Percentiles rank a stretch among this genome's conserved stretches.
Evolutionary conservation across 2,329 filamentous ascomycete species (phyloP).

Genomic region (Clarireedia sp.): DNA sequence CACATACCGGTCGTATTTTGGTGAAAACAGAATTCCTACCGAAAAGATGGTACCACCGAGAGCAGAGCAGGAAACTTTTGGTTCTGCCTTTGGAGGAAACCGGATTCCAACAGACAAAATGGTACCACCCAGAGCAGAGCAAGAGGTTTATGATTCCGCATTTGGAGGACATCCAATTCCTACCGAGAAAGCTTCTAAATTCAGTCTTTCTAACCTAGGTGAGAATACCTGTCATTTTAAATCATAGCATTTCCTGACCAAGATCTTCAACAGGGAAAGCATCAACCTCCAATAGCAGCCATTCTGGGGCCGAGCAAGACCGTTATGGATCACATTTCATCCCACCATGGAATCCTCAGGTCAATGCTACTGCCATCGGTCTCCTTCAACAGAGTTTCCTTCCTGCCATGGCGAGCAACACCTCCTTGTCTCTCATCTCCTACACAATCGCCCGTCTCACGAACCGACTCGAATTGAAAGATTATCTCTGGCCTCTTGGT

Average conservation of each 20-base stretch:
- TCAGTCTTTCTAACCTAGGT: not conserved
- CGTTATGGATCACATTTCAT: not conserved
- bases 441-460: constrained; percentile 10
- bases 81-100: not conserved
- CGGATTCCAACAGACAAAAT: not conserved
- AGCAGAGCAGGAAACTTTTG: not conserved
- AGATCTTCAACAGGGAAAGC: not conserved
- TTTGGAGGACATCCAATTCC: constrained; percentile 1
- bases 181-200: not conserved
- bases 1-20: not conserved
- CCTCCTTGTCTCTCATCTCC: constrained; percentile 7
- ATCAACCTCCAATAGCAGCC: not conserved
- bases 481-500: constrained; percentile 10
- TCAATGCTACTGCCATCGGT: constrained; percentile 8
- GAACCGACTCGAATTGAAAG: constrained; percentile 12
- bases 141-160: constrained; percentile 4
- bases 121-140: not conserved
- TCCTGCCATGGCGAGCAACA: constrained; percentile 10
- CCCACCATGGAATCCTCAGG: constrained; percentile 6
- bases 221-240: no score
- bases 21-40: not conserved
- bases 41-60: not conserved
- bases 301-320: not conserved
- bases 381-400: constrained; percentile 11
- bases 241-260: not conserved